These are phyloP conservation scores for Solanum hybrid DNA, from an alignment of 305 asterid species.

Conservation along the genomic window DNA sequence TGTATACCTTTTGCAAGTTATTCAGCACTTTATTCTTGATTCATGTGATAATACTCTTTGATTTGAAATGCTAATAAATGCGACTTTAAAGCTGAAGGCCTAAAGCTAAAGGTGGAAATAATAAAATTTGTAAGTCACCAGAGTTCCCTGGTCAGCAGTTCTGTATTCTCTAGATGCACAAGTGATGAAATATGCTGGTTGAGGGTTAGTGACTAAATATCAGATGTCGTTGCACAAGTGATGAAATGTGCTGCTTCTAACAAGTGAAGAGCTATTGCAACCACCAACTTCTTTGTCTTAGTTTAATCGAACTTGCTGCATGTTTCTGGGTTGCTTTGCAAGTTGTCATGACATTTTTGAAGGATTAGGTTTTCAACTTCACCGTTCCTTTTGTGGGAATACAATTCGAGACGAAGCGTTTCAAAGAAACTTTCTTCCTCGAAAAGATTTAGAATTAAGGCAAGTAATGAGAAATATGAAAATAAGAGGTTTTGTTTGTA, in stretches of 20 bases:
- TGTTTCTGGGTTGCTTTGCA: not conserved
- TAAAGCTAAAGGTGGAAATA: not conserved
- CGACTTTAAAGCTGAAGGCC: not conserved
- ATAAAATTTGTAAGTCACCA: not conserved
- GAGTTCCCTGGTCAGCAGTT: not conserved
- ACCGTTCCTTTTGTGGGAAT: not conserved
- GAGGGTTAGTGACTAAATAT: not conserved
- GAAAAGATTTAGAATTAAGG: not conserved
- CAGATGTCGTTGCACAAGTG: not conserved
- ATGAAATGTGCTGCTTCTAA: not conserved
- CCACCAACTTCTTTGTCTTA: not conserved
- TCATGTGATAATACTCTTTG: not conserved
- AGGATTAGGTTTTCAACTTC: not conserved
- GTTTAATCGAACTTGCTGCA: not conserved
- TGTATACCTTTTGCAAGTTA: not conserved
- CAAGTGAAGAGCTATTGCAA: not conserved
- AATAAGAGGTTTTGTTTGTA: not conserved
- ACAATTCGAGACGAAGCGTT: not conserved
- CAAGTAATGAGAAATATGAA: not conserved
- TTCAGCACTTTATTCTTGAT: not conserved
- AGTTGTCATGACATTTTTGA: not conserved
- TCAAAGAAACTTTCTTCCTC: not conserved
- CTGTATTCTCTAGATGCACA: not conserved
- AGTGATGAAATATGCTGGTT: not conserved
- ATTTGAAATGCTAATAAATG: not conserved